Conservation (phyloP, 345 rosid genomes). For the Melaleuca alternifolia region DNA sequence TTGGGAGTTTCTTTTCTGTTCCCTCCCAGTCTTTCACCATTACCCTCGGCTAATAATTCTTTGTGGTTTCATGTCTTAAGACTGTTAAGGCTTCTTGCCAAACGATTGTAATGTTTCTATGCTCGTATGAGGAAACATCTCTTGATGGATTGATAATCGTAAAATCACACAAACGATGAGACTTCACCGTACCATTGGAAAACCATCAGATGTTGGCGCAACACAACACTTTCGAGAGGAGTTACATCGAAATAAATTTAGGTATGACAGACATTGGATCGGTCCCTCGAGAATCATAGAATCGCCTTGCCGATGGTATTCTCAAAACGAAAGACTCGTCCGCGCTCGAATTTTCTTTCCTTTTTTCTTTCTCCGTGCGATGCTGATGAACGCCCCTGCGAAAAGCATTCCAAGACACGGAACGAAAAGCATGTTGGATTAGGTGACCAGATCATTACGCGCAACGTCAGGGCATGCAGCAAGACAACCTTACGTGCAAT, state of each 20-base stretch:
- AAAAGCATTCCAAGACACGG: not conserved
- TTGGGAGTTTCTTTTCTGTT: not conserved
- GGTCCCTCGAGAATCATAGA: not conserved
- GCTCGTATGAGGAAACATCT: not conserved
- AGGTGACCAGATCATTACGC: not conserved
- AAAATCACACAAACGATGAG: not conserved
- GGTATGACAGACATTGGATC: not conserved
- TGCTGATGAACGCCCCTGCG: not conserved
- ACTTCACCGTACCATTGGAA: not conserved
- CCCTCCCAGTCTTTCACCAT: not conserved
- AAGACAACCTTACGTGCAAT: not conserved
- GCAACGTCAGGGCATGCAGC: not conserved
- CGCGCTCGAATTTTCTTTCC: not conserved
- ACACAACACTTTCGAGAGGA: no score
- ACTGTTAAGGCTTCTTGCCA: no score
- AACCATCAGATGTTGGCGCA: no score
- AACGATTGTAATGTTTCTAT: no score
- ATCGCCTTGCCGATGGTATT: not conserved
- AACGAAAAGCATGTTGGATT: not conserved
- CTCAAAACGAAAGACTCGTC: no score
- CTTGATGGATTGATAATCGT: not conserved
- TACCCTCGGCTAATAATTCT: not conserved
- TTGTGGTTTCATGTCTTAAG: no score
- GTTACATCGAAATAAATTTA: no score
- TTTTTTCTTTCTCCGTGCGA: not conserved